These are phyloP conservation scores for Fusarium continuum DNA, from an alignment of 2,329 filamentous ascomycete species.

Conservation along the genomic window DNA sequence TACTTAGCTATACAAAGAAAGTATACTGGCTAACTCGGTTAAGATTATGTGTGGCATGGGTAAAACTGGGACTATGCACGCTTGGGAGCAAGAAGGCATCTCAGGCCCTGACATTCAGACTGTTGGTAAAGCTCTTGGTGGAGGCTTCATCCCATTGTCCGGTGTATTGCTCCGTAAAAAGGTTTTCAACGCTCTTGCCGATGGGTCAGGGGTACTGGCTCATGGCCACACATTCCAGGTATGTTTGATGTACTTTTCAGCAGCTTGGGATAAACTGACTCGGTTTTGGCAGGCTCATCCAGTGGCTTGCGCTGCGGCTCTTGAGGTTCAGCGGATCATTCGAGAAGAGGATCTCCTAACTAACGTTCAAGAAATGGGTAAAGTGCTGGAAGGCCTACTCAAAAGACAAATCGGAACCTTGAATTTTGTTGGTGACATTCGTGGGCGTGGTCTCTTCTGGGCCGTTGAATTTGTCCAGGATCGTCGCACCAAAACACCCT, in stretches of 20 bases:
- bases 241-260: background rate
- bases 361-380: background rate
- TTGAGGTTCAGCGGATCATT: background rate
- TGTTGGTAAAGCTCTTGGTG: conserved; percentile 29
- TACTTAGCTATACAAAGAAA: background rate
- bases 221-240: conserved; percentile 6
- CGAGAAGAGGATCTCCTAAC: background rate
- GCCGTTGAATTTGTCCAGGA: conserved; percentile 2
- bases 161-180: conserved; percentile 4
- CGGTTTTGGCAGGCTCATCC: background rate
- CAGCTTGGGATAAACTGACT: background rate
- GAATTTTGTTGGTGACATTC: background rate
- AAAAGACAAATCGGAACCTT: background rate
- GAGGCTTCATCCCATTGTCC: conserved; percentile 28
- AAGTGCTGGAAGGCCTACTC: background rate
- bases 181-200: background rate
- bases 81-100: conserved; percentile 33
- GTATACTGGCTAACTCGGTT: background rate
- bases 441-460: conserved; percentile 7
- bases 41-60: conserved; percentile 42
- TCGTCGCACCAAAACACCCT: background rate
- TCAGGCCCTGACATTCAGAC: conserved; percentile 30
- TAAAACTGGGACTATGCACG: conserved; percentile 34
- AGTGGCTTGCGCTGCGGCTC: conserved; percentile 3
- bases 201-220: background rate